phyloP scores from a whole-genome alignment of 768 basidiomycete genomes.

The Lactarius hatsudake region DNA sequence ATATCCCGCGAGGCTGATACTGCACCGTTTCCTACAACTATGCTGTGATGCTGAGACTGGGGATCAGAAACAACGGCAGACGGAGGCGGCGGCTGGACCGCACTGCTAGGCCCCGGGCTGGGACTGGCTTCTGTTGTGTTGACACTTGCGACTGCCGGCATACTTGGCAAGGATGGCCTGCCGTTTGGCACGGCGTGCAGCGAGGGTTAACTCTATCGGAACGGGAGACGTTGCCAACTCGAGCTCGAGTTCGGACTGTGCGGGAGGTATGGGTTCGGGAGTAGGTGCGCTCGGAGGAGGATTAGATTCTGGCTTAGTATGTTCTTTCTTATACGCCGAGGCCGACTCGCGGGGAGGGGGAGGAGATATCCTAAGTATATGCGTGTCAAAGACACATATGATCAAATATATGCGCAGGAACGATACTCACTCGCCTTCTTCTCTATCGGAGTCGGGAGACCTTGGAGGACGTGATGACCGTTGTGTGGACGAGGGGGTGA shows the following conservation, averaged over 20 bases:
- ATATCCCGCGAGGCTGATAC: constrained; percentile 6
- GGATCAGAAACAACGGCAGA: constrained; percentile 60
- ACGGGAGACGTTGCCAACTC: constrained; percentile 44
- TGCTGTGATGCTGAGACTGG: constrained; percentile 53
- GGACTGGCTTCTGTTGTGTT: constrained; percentile 40
- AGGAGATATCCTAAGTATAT: constrained; percentile 62
- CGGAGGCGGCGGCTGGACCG: constrained; percentile 67
- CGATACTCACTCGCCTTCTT: constrained; percentile 92
- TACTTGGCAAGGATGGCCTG: constrained; percentile 82
- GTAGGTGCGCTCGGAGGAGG: constrained; percentile 22
- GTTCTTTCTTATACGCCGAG: constrained; percentile 22
- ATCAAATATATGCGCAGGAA: constrained; percentile 15
- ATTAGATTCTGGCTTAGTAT: constrained; percentile 8
- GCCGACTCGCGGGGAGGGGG: constrained; percentile 30
- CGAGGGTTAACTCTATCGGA: constrained; percentile 62
- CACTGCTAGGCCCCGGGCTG: constrained; percentile 67
- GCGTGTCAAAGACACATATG: constrained; percentile 22
- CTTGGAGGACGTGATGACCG: constrained; percentile 22
- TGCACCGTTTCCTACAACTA: constrained; percentile 33
- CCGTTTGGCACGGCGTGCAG: constrained; percentile 64
- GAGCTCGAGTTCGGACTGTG: constrained; percentile 49
- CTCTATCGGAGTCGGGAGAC: constrained; percentile 55
- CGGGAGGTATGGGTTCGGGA: constrained; percentile 28
- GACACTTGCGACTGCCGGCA: constrained; percentile 44
- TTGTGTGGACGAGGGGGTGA: constrained; percentile 19